phyloP scores from a whole-genome alignment of 768 basidiomycete genomes.

The Pleurotus giganteus region DNA sequence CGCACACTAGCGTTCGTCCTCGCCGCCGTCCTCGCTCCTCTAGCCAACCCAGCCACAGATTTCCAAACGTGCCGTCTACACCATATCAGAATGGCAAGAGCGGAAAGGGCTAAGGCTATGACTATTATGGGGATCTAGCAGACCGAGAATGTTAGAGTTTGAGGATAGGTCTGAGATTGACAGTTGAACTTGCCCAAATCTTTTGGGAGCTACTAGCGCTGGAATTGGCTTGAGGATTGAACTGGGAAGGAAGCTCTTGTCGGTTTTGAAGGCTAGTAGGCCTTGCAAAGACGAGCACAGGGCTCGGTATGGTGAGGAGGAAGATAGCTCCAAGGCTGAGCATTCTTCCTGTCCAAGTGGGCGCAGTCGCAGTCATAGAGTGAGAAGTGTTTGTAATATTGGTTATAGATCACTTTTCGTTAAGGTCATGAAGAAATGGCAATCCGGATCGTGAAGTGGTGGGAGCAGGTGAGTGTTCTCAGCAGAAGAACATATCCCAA shows the following conservation, averaged over 20 bases:
- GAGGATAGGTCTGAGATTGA: not conserved
- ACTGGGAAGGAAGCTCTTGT: not conserved
- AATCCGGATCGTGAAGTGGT: not conserved
- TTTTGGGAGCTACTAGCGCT: not conserved
- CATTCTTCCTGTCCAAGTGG: not conserved
- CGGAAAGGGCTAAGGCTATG: not conserved
- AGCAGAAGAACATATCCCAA: not conserved
- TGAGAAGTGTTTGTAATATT: not conserved
- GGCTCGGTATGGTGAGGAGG: not conserved
- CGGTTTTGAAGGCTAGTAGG: not conserved
- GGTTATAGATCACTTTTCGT: not conserved
- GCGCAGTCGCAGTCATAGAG: not conserved
- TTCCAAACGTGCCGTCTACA: not conserved
- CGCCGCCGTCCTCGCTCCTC: not conserved
- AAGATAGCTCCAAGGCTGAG: not conserved
- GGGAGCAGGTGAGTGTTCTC: not conserved
- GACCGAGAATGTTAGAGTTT: not conserved
- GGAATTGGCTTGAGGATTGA: not conserved
- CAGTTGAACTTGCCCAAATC: slow-evolving; percentile 1
- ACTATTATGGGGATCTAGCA: slow-evolving; percentile 4
- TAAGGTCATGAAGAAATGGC: slow-evolving; percentile 1
- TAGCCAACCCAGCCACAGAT: not conserved
- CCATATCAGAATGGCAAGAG: slow-evolving; percentile 7
- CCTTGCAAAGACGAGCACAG: not conserved
- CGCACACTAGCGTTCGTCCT: slow-evolving; percentile 12